Percentiles rank a stretch among this genome's conserved stretches.
These are phyloP conservation scores for Saturnispora besseyi DNA, from an alignment of 805 yeast genomes.

Conservation along the genomic window DNA sequence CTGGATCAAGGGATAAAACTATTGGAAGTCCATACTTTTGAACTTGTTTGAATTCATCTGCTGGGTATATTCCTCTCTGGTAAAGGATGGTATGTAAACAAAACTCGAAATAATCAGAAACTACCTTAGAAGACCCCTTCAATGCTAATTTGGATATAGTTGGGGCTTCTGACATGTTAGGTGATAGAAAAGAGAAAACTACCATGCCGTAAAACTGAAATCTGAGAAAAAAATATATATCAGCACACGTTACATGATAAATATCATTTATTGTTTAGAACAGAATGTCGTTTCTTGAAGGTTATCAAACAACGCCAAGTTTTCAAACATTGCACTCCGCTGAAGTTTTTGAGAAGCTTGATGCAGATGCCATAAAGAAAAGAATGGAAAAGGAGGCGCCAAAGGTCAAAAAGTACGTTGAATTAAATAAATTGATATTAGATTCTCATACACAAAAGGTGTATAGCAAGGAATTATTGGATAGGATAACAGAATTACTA, in stretches of 20 bases:
- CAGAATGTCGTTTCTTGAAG: conserved; percentile 15
- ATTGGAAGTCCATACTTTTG: conserved; percentile 73
- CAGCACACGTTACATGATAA: no score
- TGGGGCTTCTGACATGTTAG: conserved; percentile 18
- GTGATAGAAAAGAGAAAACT: no score
- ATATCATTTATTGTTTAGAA: neutral
- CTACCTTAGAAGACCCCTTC: conserved; percentile 70
- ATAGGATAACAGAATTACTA: conserved; percentile 49
- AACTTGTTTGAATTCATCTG: conserved; percentile 72
- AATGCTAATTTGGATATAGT: conserved; percentile 46
- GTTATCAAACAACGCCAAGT: conserved; percentile 13
- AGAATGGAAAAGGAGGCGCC: conserved; percentile 50
- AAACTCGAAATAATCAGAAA: conserved; percentile 78
- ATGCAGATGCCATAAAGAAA: conserved; percentile 44
- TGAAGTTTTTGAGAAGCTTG: conserved; percentile 42
- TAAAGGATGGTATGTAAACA: conserved; percentile 74
- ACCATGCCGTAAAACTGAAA: no score
- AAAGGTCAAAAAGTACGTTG: conserved; percentile 49
- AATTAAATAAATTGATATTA: conserved; percentile 38
- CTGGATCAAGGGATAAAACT: conserved; percentile 65
- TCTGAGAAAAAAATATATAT: neutral
- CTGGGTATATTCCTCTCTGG: conserved; percentile 85
- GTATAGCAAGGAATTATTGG: conserved; percentile 34
- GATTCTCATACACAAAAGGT: conserved; percentile 21
- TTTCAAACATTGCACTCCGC: conserved; percentile 52